Evolutionary conservation across 1,284 basidiomycete species (phyloP).

Genomic region (Schizopora paradoxa): DNA sequence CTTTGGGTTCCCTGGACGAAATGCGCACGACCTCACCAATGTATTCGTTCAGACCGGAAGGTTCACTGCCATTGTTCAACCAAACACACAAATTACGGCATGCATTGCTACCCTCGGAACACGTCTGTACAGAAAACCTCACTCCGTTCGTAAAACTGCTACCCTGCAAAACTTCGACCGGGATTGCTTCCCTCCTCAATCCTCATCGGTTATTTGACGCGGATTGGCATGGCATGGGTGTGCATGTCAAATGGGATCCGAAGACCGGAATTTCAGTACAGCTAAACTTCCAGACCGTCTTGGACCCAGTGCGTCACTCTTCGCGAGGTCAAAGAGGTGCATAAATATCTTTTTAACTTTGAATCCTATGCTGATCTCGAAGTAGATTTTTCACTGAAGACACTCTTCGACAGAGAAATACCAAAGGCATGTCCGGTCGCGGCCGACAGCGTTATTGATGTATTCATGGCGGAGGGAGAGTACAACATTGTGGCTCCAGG

Average conservation of each 20-base stretch:
- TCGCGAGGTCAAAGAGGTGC: conserved; percentile 51
- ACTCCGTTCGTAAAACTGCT: conserved; percentile 94
- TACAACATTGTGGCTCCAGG: conserved; percentile 47
- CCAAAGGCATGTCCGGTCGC: conserved; percentile 59
- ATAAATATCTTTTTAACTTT: conserved; percentile 18
- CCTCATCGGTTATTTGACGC: conserved; percentile 83
- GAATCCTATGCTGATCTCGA: neutral
- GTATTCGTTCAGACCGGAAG: conserved; percentile 54
- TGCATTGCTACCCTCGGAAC: conserved; percentile 74
- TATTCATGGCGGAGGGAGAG: conserved; percentile 40
- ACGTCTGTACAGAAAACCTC: conserved; percentile 94
- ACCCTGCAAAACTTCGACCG: conserved; percentile 89
- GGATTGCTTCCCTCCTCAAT: conserved; percentile 81
- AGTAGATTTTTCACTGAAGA: conserved; percentile 75
- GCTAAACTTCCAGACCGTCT: conserved; percentile 78
- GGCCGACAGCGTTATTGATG: conserved; percentile 44
- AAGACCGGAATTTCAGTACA: conserved; percentile 56
- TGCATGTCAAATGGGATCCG: conserved; percentile 65
- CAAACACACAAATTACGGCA: conserved; percentile 57
- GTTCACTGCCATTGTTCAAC: conserved; percentile 45
- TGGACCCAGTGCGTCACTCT: conserved; percentile 67
- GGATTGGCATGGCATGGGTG: conserved; percentile 82
- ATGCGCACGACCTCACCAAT: conserved; percentile 63
- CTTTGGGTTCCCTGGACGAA: conserved; percentile 72
- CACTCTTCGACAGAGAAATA: conserved; percentile 67